Base-by-base conservation (phyloP, 176 grass and related monocot species). In the Cymbopogon citratus region DNA sequence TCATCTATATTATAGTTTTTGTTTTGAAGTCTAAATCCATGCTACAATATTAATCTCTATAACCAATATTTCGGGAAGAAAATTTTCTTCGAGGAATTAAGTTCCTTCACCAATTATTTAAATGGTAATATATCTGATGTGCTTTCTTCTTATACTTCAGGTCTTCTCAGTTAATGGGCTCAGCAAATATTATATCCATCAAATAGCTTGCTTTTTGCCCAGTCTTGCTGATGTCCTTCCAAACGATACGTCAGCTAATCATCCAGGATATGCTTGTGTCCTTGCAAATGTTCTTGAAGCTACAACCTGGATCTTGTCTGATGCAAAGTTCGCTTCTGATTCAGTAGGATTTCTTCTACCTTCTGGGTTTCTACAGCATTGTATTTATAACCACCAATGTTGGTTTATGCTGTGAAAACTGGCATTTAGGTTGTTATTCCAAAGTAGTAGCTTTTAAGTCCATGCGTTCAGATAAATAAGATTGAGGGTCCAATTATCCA, bases 201-300 rank as follows among this genome's bases (percentile, higher is more conserved):
- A 93, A 84, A 91, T 93, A 87, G 87, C 87, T 49, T 69, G 74
- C 36, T 64, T 71, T 87, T 95, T 95, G 64, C 90, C 79, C 18
- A 80, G 68, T 85, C 28, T 61, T 74, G 70, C 51, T 71, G 69
- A 81, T 91, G 75, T 90, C 71, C 85, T 93, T 87, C 85, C 89
- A 16, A 80, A 80, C 66, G 82, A 99, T 80, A 79, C 77, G 84
- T 86, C 80, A 64, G 46, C 80, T 66, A 84, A 90, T 84, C 87
- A 86, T 81, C 96, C 96, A 79, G 90, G 96, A 85, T 93, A 95
- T 93, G 96, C 96, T 2, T 99, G 96, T 75, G 59, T 99, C 63
- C 96, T 99, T 90, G 96, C 87, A 69, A 99, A 99, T 92, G 88
- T 99, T 79, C 90, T 95, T 86, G 96, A 99, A 89, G 88, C 82